Conservation (phyloP, 352 stramenopile species). For the Phytophthora ohioensis region DNA sequence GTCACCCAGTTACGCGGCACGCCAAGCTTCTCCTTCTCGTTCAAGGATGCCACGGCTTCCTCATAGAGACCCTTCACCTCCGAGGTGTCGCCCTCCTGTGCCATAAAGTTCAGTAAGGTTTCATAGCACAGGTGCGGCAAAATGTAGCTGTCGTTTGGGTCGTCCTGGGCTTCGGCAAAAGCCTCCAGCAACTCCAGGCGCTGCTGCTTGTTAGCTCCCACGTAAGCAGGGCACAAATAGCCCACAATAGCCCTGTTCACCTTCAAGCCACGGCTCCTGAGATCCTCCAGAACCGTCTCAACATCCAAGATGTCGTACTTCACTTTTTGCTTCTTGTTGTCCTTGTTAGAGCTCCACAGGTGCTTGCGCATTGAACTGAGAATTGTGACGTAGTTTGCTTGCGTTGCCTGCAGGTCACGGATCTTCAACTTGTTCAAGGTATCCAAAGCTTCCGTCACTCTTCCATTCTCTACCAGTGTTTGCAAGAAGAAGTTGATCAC, state of each 20-base stretch:
- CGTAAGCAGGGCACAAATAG: constrained; percentile 54
- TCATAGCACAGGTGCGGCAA: constrained; percentile 57
- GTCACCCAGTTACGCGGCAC: constrained; percentile 60
- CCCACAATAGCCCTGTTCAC: constrained; percentile 58
- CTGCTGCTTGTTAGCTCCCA: constrained; percentile 59
- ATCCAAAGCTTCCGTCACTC: constrained; percentile 45
- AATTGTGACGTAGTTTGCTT: constrained; percentile 57
- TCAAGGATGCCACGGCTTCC: constrained; percentile 51
- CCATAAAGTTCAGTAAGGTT: constrained; percentile 50
- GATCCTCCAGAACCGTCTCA: constrained; percentile 51
- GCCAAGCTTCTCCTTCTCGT: constrained; percentile 30
- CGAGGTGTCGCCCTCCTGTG: constrained; percentile 43
- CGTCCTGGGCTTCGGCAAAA: constrained; percentile 45
- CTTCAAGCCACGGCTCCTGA: constrained; percentile 45
- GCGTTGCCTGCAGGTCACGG: constrained; percentile 37
- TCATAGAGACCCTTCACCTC: constrained; percentile 59
- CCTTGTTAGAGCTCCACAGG: constrained; percentile 20
- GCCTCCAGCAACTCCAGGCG: constrained; percentile 64
- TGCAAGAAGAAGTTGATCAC: constrained; percentile 59
- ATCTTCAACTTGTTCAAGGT: constrained; percentile 46
- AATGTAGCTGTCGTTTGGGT: constrained; percentile 51
- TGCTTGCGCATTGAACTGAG: constrained; percentile 60
- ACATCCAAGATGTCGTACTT: constrained; percentile 52
- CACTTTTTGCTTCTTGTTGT: constrained; percentile 33
- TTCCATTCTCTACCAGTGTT: constrained; percentile 56